A percentile compares a stretch with the other conserved stretches of the same genome.
phyloP scores from a whole-genome alignment of 192 early-diverging fungal species.

The Funneliformis geosporum region DNA sequence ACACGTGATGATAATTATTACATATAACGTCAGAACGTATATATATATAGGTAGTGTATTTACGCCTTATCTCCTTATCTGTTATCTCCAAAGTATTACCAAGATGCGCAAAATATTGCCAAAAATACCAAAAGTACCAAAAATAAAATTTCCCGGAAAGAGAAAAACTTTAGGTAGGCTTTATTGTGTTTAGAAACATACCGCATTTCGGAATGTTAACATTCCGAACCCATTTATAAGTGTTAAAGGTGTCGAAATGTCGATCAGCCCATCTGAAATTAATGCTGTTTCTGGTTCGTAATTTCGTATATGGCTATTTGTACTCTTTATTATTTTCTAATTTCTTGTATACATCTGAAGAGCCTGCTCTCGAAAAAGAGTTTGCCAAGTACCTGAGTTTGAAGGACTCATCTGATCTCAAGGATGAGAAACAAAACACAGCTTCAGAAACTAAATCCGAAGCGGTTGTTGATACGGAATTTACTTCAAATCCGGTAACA shows the following conservation, averaged over 20 bases:
- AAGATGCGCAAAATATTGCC: too few species aligned
- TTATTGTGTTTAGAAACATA: slow-evolving; percentile 23
- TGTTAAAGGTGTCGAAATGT: slow-evolving; percentile 29
- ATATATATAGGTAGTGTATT: too few species aligned
- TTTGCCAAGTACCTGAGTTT: slow-evolving; percentile 18
- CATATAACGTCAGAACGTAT: too few species aligned
- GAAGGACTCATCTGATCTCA: slow-evolving; percentile 30
- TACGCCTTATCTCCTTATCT: too few species aligned
- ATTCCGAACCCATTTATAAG: slow-evolving; percentile 18
- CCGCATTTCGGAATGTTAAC: slow-evolving; percentile 9
- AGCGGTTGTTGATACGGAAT: slow-evolving; percentile 14
- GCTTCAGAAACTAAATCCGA: slow-evolving; percentile 21
- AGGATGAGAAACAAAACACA: slow-evolving; percentile 26
- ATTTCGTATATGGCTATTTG: slow-evolving; percentile 25
- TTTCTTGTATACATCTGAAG: slow-evolving; percentile 20
- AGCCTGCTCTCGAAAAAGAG: slow-evolving; percentile 23
- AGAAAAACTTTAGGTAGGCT: slow-evolving; percentile 20
- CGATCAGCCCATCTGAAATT: background rate
- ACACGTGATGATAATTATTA: too few species aligned
- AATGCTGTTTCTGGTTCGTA: slow-evolving; percentile 24
- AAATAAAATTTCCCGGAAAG: too few species aligned
- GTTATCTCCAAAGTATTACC: too few species aligned
- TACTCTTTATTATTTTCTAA: slow-evolving; percentile 33
- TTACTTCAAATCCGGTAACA: slow-evolving; percentile 22
- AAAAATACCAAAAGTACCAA: too few species aligned